Base-by-base conservation (phyloP, 768 basidiomycete species). In the Amanita rimosa region DNA sequence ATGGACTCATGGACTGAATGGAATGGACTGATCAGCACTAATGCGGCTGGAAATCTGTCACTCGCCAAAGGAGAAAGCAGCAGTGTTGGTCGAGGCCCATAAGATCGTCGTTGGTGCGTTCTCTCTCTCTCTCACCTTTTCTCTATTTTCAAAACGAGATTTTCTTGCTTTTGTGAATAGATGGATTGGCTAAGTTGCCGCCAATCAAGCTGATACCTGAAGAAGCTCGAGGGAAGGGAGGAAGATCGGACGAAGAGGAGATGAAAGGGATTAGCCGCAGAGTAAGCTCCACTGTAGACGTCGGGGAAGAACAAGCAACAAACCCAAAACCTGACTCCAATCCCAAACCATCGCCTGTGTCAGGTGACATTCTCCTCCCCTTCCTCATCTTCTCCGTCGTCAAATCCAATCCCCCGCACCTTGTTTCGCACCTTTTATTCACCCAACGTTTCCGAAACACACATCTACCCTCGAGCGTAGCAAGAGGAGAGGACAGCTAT, bases 331-430 rank as follows among this genome's bases (percentile, higher is more conserved):
- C 17, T 6, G 31, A 52, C 22, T 34, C 49, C 6, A n/a, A 41
- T 8, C 59, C 55, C 11, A 50, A 59, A 38, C 60, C 71, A 0
- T 81, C 77, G 1, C 78, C 76, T 4, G 79, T 86, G 3, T 87
- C 85, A 0, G 89, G 91, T 1, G 95, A 97, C 58, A 75, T 96
- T 36, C 82, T 99, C 34, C 75, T 99, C 13, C 95, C 95, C 0
- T 66, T 98, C 52, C 81, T 97, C 62, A 99, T 97, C 42, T 96
- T 85, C 59, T 81, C 92, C 1, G 90, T 96, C 36, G 93, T 97
- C 57, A 91, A 90, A 62, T 73, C 88, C 10, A 97, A 98, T 60
- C 95, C 96, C 1, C 71, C 81, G 0, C 82, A 80, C 50, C 74
- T 98, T 0, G 69, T 93, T 54, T 71, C 87, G 56, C 74, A 83